A percentile compares a stretch with the other conserved stretches of the same genome.
phyloP scores from a whole-genome alignment of 2,329 filamentous ascomycete species.

The Beauveria asiatica region DNA sequence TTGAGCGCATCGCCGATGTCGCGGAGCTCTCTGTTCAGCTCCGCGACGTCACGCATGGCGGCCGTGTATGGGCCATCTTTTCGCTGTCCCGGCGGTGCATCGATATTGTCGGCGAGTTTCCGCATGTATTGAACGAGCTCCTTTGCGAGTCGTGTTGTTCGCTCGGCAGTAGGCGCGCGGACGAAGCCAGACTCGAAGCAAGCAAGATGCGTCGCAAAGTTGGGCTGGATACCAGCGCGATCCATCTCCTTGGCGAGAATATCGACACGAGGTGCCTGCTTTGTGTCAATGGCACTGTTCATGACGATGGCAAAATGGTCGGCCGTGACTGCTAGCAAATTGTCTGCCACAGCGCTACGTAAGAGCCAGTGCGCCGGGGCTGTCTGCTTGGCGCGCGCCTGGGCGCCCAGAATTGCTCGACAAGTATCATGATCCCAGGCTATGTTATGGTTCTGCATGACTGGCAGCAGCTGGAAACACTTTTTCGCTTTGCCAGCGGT shows the following conservation, averaged over 20 bases:
- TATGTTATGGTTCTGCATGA: slow-evolving; percentile 39
- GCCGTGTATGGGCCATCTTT: background rate
- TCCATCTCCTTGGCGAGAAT: slow-evolving; percentile 36
- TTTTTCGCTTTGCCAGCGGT: slow-evolving; percentile 45
- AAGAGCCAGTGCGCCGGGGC: slow-evolving; percentile 42
- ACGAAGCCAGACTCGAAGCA: slow-evolving; percentile 31
- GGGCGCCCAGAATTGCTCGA: slow-evolving; percentile 38
- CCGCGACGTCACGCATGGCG: slow-evolving; percentile 15
- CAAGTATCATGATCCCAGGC: slow-evolving; percentile 44
- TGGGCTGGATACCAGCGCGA: slow-evolving; percentile 31
- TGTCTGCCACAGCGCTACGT: slow-evolving; percentile 32
- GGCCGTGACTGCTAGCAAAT: slow-evolving; percentile 35
- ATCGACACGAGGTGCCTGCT: slow-evolving; percentile 28
- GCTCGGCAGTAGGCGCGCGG: slow-evolving; percentile 17
- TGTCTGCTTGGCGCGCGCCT: slow-evolving; percentile 40
- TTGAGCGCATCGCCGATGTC: slow-evolving; percentile 25
- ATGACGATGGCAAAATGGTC: slow-evolving; percentile 47
- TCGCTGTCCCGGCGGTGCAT: background rate
- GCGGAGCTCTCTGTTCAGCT: slow-evolving; percentile 21
- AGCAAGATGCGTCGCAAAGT: slow-evolving; percentile 34
- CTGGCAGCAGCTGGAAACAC: slow-evolving; percentile 38
- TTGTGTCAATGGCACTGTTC: slow-evolving; percentile 38
- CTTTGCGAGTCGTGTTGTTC: slow-evolving; percentile 19
- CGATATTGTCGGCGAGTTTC: slow-evolving; percentile 13
- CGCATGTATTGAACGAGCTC: slow-evolving; percentile 24